Base-by-base conservation (phyloP, 1,284 basidiomycete species). In the Hymenochaete sp. region DNA sequence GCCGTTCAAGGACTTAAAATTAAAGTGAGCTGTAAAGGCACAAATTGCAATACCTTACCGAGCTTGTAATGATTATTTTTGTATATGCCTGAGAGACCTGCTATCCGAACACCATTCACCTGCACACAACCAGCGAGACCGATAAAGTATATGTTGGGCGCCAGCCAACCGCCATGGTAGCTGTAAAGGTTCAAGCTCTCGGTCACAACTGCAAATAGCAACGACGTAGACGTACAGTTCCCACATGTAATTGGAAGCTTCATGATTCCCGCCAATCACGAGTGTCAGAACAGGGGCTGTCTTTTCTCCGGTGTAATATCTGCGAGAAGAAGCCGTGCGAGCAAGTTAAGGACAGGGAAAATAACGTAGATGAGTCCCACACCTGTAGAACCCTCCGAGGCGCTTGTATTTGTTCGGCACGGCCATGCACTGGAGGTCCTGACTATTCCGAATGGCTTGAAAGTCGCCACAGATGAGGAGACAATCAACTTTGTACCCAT, bases 241-340 rank as follows among this genome's bases (percentile, higher is more conserved):
- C 85, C 90, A 93, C 68, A 98, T 75, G 62, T 98, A 97, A 59
- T 93, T 96, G 45, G 90, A 93, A 3, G 92, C 92, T 65, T 98
- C 95, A 61, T 99, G 95, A 60, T 99, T 98, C 4, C 96, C 96
- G 16, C 96, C 96, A 56, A 98, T 96, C 42, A 98, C 81, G 25
- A 99, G 70, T 0, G 96, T 99, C 57, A 97, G 66, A 4, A 96
- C 64, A 0, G 93, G 93, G 0, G 95, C 95, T 5, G 59, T 67
- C 54, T 74, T 81, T 56, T 84, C 71, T 1, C 92, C 91, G 0
- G 79, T 82, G 60, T 98, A 98, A 62, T 98, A 95, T 57, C 83
- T 84, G 44, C 36, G 31, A 29, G 21, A 39, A 39, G 5, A 16
- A 35, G 21, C 14, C 4, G 21, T 5, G 21, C 21, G 32, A 35